Conservation (phyloP, 2,329 filamentous ascomycete species). For the Fusarium miscanthi region DNA sequence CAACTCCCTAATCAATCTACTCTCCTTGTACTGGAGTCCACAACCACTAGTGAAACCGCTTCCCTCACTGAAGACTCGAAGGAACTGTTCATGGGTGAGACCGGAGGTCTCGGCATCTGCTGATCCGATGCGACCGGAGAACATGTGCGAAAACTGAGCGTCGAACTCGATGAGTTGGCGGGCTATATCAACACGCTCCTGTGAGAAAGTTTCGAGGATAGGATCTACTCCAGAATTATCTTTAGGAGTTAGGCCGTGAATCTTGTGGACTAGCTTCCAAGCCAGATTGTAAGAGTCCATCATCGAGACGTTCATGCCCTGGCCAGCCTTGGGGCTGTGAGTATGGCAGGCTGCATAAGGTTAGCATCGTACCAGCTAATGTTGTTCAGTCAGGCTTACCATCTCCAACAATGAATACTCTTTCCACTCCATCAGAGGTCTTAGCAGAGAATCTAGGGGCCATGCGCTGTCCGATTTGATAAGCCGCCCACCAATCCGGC, state of each 20-base stretch:
- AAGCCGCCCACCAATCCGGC: constrained; percentile 28
- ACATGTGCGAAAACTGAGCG: constrained; percentile 17
- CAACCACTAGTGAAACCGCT: constrained; percentile 19
- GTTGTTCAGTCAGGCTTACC: neutral
- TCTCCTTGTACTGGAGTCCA: constrained; percentile 13
- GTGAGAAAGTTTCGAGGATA: neutral
- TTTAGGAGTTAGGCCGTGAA: neutral
- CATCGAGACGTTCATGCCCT: constrained; percentile 25
- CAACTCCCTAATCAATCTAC: neutral
- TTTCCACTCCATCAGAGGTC: constrained; percentile 5
- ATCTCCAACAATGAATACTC: constrained; percentile 18
- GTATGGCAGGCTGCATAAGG: neutral
- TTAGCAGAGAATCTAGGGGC: constrained; percentile 1
- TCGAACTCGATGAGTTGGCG: constrained; percentile 21
- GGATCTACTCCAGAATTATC: neutral
- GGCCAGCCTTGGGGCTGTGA: constrained; percentile 17
- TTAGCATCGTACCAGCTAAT: neutral
- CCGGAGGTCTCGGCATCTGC: neutral
- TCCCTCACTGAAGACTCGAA: constrained; percentile 8
- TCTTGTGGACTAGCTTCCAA: constrained; percentile 13
- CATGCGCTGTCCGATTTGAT: constrained; percentile 23
- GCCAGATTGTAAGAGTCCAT: constrained; percentile 24
- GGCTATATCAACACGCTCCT: constrained; percentile 8
- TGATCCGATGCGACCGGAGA: constrained; percentile 17
- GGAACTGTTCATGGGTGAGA: constrained; percentile 13